Evolutionary conservation across 495 filamentous ascomycete genomes (phyloP), one percentile per base, ranked within the genome.

Genomic region (Oleoguttula mirabilis): DNA sequence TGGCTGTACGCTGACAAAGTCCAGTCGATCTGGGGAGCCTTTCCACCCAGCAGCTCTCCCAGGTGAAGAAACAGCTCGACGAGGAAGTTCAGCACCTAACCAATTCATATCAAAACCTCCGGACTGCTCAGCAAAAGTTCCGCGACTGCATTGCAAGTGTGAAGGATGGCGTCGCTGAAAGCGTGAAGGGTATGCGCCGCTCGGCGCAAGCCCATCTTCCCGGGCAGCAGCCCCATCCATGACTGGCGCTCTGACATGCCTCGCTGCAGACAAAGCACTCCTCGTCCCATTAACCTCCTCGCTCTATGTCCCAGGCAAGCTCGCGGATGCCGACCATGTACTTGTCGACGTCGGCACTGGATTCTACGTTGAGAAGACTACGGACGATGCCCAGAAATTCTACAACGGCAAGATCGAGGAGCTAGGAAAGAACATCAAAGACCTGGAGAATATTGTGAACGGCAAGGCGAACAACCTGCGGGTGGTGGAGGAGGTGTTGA

Each of bases 311-410:
- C 82, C 84, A 34, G 92, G 88, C 4, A 75, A 66, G 15, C 68
- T 96, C 16, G 70, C 84, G 23, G 74, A 79, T 60, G 73, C 80
- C 8, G 74, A 82, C 45, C 79, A 79, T 45, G 87, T 96, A 10
- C 70, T 98, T 32, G 86, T 98, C 17, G 90, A 98, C 66, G 80
- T 98, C 14, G 90, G 90, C 12, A 98, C 90, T 1, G 90, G 90
- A 2, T 98, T 90, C 60, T 95, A 84, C 59, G 82, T 96, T 42
- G 90, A 96, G 65, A 98, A 98, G 79, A 79, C 73, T 12, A 69
- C 78, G 3, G 72, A 73, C 34, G 83, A 83, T 47, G 92, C 90
- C 1, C 69, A 69, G 23, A 75, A 78, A 35, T 98, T 96, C 54
- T 98, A 98, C 57, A 71, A 80, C 14, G 67, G 63, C 17, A 98